Percentiles rank a stretch among this genome's conserved stretches.
Conservation (phyloP, 139 green algal genomes). For the Asterochloris erici region DNA sequence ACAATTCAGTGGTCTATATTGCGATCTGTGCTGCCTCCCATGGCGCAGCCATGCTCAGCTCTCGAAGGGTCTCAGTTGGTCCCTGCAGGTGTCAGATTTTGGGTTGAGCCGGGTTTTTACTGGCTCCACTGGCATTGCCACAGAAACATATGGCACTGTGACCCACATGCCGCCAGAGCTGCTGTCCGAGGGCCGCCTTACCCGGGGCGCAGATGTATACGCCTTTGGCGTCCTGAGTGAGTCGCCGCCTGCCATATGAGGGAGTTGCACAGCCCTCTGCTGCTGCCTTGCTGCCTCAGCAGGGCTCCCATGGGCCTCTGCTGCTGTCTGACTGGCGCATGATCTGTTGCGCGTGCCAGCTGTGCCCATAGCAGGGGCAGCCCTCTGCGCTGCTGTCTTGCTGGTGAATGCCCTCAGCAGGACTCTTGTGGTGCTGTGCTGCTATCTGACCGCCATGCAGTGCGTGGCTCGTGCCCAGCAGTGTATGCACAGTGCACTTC, state of each 20-base stretch:
- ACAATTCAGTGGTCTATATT: too few species aligned
- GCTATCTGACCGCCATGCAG: neutral
- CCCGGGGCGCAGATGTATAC: constrained; percentile 14
- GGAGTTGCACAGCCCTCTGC: too few species aligned
- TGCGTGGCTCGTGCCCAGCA: neutral
- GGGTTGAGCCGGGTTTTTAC: constrained; percentile 53
- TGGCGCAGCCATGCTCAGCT: too few species aligned
- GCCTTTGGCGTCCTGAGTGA: constrained; percentile 21
- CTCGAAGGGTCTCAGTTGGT: too few species aligned
- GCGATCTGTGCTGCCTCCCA: too few species aligned
- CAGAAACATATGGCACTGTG: constrained; percentile 36
- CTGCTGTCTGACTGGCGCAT: neutral
- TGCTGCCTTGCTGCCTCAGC: too few species aligned
- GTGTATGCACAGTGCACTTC: neutral
- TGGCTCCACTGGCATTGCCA: constrained; percentile 6
- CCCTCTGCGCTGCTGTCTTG: neutral
- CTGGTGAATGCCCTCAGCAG: neutral
- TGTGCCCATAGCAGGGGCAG: neutral
- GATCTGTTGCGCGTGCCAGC: neutral
- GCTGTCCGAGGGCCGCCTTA: constrained; percentile 24
- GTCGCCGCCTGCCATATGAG: neutral
- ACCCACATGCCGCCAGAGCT: constrained; percentile 72
- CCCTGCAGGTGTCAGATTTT: constrained; percentile 51
- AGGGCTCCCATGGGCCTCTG: too few species aligned
- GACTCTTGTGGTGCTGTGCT: neutral